phyloP scores from a whole-genome alignment of 306 rosid genomes.

The Castanea mollissima region DNA sequence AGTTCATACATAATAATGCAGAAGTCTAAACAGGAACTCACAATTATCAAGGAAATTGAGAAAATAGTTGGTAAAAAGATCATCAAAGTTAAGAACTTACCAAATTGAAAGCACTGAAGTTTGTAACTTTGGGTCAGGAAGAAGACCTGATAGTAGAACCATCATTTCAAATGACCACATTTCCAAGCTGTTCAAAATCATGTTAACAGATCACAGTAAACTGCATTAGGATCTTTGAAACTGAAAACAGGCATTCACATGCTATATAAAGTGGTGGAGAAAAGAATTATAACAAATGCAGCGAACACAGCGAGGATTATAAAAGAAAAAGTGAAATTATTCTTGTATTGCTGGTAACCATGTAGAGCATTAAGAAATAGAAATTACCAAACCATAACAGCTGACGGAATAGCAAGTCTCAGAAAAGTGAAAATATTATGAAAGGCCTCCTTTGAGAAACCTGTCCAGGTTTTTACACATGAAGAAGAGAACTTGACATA shows the following conservation, averaged over 20 bases:
- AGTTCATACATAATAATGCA: background rate
- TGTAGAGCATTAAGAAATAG: background rate
- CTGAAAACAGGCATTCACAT: conserved; percentile 11
- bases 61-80: background rate
- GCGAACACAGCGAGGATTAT: background rate
- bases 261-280: background rate
- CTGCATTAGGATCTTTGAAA: background rate
- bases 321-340: background rate
- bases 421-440: conserved; percentile 41
- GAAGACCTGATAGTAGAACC: conserved; percentile 67
- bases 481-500: conserved; percentile 55
- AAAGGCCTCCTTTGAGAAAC: conserved; percentile 55
- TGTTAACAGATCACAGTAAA: background rate
- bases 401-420: conserved; percentile 76
- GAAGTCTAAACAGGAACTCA: background rate
- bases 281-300: background rate
- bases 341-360: background rate
- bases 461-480: conserved; percentile 63
- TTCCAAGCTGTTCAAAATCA: conserved; percentile 51
- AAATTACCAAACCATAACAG: conserved; percentile 79
- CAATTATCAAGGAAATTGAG: background rate
- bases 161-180: conserved; percentile 63
- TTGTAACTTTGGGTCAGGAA: conserved; percentile 60
- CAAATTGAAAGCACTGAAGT: conserved; percentile 67
- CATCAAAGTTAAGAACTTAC: conserved; percentile 30